Evolutionary conservation across 192 early-diverging fungal genomes (phyloP).

Genomic region (Podochytrium sp.): DNA sequence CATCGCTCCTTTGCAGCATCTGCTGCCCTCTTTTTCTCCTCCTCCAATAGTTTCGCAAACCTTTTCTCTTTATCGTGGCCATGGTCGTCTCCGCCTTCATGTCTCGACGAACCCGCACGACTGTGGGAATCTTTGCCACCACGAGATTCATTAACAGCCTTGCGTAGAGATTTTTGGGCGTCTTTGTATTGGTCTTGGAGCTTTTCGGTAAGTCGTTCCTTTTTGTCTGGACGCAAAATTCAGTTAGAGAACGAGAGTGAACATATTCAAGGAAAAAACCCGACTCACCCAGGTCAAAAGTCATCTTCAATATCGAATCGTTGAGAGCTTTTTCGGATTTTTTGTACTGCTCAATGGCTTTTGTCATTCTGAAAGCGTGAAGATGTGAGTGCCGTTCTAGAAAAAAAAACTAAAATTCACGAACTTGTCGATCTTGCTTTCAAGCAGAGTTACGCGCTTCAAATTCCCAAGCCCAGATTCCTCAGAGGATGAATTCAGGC

Average conservation of each 20-base stretch:
- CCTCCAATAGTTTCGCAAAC: conserved; percentile 17
- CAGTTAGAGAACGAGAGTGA: not conserved
- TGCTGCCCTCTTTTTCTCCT: conserved; percentile 15
- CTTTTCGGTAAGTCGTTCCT: conserved; percentile 6
- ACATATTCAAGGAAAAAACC: not conserved
- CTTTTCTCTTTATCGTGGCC: conserved; percentile 15
- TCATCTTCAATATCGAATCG: not conserved
- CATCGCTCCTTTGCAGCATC: conserved; percentile 31
- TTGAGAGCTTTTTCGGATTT: conserved; percentile 25
- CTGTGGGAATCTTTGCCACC: too few relatives aligned
- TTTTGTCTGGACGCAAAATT: conserved; percentile 12
- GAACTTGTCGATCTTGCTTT: conserved; percentile 34
- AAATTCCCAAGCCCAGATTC: not conserved
- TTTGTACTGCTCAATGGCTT: conserved; percentile 17
- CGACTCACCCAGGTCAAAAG: conserved; percentile 20
- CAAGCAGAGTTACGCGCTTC: conserved; percentile 31
- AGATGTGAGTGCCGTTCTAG: not conserved
- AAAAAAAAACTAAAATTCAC: too few relatives aligned
- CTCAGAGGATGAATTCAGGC: too few relatives aligned
- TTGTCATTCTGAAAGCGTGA: not conserved
- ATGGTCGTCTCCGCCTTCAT: too few relatives aligned
- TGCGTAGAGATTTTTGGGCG: conserved; percentile 12
- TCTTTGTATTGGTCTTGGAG: conserved; percentile 21
- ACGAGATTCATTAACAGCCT: not conserved
- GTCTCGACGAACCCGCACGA: too few relatives aligned